phyloP scores from a whole-genome alignment of 345 rosid species.

The Eucalyptus marginata region DNA sequence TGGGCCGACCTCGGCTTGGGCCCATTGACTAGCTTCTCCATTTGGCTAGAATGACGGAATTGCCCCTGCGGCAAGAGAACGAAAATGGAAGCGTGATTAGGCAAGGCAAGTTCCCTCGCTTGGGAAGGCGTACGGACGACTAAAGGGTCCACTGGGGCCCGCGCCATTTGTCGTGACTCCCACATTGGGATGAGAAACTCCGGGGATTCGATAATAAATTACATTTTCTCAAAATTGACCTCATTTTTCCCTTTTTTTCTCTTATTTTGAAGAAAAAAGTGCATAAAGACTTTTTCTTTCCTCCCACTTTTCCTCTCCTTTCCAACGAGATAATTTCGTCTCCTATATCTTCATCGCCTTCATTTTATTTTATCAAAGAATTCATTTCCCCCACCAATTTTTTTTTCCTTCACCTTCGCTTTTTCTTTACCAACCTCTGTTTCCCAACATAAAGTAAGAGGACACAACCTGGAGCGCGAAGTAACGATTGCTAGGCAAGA shows the following conservation, averaged over 20 bases:
- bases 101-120: neutral
- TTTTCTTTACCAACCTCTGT: neutral
- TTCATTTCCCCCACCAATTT: neutral
- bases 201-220: neutral
- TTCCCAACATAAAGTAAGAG: neutral
- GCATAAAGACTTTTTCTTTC: neutral
- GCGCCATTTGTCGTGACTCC: neutral
- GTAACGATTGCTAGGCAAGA: neutral
- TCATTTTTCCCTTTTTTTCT: neutral
- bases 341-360: neutral
- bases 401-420: neutral
- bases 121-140: neutral
- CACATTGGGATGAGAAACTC: neutral
- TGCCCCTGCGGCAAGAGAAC: neutral
- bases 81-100: neutral
- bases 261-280: neutral
- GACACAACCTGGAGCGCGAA: neutral
- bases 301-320: neutral
- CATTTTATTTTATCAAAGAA: neutral
- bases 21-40: neutral
- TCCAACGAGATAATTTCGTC: neutral
- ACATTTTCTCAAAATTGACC: neutral
- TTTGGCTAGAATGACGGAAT: neutral
- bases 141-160: neutral
- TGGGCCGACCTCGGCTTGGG: neutral